Evolutionary conservation across 1,284 basidiomycete species (phyloP).

Genomic region (Meripilus lineatus): DNA sequence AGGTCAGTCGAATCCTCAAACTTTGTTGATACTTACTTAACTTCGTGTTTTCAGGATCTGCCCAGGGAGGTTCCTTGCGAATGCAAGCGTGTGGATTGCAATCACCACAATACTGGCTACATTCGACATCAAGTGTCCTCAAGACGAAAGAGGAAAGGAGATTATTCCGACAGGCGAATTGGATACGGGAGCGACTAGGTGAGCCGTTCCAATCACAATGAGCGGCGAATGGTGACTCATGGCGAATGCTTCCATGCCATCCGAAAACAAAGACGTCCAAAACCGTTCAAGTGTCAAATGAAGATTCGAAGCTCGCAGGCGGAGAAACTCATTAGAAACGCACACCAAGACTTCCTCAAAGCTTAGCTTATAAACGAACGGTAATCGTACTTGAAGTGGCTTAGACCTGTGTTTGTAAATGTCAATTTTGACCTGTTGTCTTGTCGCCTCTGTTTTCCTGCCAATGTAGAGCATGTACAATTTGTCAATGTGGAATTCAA

Average conservation of each 20-base stretch:
- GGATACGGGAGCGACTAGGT: neutral
- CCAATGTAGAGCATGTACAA: no score
- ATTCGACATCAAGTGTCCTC: conserved; percentile 13
- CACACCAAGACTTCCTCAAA: no score
- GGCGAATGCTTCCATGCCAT: no score
- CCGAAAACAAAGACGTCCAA: neutral
- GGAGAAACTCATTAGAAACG: neutral
- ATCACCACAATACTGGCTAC: conserved; percentile 15
- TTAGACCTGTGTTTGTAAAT: no score
- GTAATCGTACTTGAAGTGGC: no score
- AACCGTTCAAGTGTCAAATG: neutral
- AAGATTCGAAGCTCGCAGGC: neutral
- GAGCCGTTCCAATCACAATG: no score
- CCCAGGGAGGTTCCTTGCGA: conserved; percentile 16
- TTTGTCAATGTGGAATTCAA: no score
- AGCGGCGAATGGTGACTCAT: no score
- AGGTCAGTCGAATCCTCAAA: neutral
- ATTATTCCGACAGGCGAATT: neutral
- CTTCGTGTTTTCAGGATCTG: conserved; percentile 11
- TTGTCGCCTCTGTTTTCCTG: no score
- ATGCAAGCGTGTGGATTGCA: conserved; percentile 15
- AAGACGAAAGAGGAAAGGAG: conserved; percentile 13
- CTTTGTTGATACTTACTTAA: no score
- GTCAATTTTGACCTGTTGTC: no score
- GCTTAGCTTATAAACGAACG: no score